Evolutionary conservation across 2,329 filamentous ascomycete species (phyloP).

Genomic region (Fusarium sp.): DNA sequence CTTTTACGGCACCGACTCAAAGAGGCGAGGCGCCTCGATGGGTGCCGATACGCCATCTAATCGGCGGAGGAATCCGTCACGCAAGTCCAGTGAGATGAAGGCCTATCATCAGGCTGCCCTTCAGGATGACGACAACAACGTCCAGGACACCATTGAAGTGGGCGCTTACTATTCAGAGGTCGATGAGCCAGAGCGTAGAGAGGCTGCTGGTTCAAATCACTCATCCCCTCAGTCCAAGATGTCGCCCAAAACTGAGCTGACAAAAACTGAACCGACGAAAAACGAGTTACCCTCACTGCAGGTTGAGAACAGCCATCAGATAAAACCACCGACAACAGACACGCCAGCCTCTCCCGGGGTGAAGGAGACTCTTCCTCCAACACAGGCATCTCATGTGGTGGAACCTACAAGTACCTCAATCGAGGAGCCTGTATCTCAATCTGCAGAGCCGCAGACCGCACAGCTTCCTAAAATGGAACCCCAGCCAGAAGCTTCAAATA

Average conservation of each 20-base stretch:
- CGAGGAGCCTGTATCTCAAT: conserved; percentile 24
- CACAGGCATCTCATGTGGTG: conserved; percentile 15
- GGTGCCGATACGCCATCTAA: conserved; percentile 49
- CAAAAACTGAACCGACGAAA: conserved; percentile 26
- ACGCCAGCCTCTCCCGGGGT: conserved; percentile 9
- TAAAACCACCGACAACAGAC: conserved; percentile 8
- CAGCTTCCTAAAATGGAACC: conserved; percentile 37
- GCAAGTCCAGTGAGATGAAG: conserved; percentile 50
- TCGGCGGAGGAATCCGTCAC: conserved; percentile 53
- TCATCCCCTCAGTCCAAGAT: conserved; percentile 45
- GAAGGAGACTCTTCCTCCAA: conserved; percentile 14
- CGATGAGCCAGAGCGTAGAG: conserved; percentile 45
- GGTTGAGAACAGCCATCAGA: conserved; percentile 1
- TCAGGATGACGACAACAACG: conserved; percentile 56
- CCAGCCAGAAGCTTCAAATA: conserved; percentile 15
- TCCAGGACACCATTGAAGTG: conserved; percentile 67
- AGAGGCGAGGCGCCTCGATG: conserved; percentile 51
- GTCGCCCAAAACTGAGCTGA: conserved; percentile 29
- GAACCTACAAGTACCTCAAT: conserved; percentile 29
- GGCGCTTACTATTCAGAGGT: conserved; percentile 53
- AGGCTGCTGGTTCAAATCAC: conserved; percentile 40
- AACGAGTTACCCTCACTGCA: conserved; percentile 25
- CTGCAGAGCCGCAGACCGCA: conserved; percentile 33
- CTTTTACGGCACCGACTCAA: conserved; percentile 42
- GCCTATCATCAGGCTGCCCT: conserved; percentile 45